A percentile compares a stretch with the other conserved stretches of the same genome.
Conservation (phyloP, 1,284 basidiomycete species). For the Ceratobasidium sp. region DNA sequence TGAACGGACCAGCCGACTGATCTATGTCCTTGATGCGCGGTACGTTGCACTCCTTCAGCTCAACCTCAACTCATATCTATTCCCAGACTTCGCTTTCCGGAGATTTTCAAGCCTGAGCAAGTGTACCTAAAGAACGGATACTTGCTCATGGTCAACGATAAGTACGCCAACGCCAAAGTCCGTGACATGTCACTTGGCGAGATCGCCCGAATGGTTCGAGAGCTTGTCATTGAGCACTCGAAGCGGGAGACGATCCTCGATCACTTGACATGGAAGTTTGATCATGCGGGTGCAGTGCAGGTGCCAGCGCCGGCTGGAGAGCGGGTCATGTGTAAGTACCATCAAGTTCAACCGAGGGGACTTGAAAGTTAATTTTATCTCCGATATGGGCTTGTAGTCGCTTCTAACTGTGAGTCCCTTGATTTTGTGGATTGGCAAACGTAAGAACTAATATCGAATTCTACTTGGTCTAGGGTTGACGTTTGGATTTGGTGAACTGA, state of each 20-base stretch:
- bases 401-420: slow-evolving; percentile 3
- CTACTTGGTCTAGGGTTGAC: background rate
- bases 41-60: background rate
- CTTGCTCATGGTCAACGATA: background rate
- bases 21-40: slow-evolving; percentile 19
- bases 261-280: background rate
- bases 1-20: slow-evolving; percentile 2
- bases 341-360: background rate
- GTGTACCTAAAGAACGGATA: slow-evolving; percentile 4
- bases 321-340: background rate
- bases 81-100: background rate
- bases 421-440: background rate
- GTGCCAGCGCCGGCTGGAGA: background rate
- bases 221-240: background rate
- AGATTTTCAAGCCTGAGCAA: background rate
- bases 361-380: background rate
- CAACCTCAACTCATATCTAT: background rate
- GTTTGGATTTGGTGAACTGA: background rate
- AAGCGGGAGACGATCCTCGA: background rate
- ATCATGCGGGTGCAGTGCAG: background rate
- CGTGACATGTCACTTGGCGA: slow-evolving; percentile 1
- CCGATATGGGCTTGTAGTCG: too few species aligned
- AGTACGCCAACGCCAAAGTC: slow-evolving; percentile 1
- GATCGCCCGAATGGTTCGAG: background rate
- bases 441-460: background rate